Evolutionary conservation across 2,329 filamentous ascomycete species (phyloP).

Genomic region (Aspergillus melleus): DNA sequence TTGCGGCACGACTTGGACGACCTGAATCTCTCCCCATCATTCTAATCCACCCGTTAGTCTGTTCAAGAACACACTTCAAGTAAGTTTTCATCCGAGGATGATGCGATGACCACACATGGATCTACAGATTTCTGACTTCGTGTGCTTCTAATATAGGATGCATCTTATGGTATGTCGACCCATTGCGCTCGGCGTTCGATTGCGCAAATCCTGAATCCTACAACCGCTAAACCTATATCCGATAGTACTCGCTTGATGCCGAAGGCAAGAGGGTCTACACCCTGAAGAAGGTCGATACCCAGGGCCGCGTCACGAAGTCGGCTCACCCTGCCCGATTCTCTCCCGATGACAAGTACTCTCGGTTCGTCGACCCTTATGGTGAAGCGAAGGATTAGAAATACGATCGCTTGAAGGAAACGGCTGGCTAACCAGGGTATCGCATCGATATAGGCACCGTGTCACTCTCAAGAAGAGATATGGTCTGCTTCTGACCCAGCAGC

Average conservation of each 20-base stretch:
- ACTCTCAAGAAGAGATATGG: conserved; percentile 93
- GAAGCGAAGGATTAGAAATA: background rate
- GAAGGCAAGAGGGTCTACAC: conserved; percentile 91
- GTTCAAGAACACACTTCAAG: conserved; percentile 19
- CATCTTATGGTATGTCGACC: conserved; percentile 42
- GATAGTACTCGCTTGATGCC: conserved; percentile 65
- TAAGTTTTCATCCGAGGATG: conserved; percentile 19
- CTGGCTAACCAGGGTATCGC: conserved; percentile 2
- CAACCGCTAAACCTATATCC: conserved; percentile 3
- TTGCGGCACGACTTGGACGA: too few relatives aligned
- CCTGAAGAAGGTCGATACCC: conserved; percentile 71
- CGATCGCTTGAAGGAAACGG: conserved; percentile 3
- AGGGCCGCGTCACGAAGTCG: conserved; percentile 87
- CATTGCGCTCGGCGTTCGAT: conserved; percentile 4
- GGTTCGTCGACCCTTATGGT: conserved; percentile 42
- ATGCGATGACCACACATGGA: background rate
- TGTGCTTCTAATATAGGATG: conserved; percentile 28
- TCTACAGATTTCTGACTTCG: conserved; percentile 8
- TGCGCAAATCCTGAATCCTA: conserved; percentile 5
- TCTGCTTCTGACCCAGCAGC: conserved; percentile 78
- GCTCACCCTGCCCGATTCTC: conserved; percentile 96
- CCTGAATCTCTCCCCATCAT: background rate
- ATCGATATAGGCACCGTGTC: conserved; percentile 70
- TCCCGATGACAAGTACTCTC: conserved; percentile 97
- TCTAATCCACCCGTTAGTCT: background rate